These are phyloP conservation scores for Fusarium pseudoanthophilum DNA, from an alignment of 2,329 filamentous ascomycete species.

Conservation along the genomic window DNA sequence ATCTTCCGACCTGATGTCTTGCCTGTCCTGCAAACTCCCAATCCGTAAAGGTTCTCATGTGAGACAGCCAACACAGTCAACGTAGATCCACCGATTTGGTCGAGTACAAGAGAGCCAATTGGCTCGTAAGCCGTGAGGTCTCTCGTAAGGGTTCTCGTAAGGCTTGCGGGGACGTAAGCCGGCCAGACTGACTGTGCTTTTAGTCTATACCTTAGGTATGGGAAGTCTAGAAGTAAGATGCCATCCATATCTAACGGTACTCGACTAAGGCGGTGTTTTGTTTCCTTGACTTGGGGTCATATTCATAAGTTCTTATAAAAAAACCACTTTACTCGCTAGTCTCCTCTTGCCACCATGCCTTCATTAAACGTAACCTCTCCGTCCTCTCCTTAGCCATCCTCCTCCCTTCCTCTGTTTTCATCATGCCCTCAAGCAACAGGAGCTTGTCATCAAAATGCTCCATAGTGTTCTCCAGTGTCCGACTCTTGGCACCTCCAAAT, in stretches of 20 bases:
- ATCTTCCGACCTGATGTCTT: constrained; percentile 22
- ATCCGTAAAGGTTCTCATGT: constrained; percentile 37
- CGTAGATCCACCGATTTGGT: constrained; percentile 12
- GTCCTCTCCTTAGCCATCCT: constrained; percentile 65
- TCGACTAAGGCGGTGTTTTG: neutral
- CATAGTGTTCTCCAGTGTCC: constrained; percentile 72
- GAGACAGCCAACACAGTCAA: constrained; percentile 16
- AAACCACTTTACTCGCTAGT: constrained; percentile 29
- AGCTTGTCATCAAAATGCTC: constrained; percentile 83
- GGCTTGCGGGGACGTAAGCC: constrained; percentile 8
- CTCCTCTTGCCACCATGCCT: constrained; percentile 70
- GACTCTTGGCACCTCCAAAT: constrained; percentile 74
- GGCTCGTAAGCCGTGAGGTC: constrained; percentile 8
- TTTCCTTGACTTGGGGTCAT: neutral
- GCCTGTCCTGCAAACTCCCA: constrained; percentile 1
- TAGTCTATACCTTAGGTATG: neutral
- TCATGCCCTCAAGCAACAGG: constrained; percentile 70
- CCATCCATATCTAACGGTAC: neutral
- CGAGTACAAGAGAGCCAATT: constrained; percentile 13
- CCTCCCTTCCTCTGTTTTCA: constrained; percentile 70
- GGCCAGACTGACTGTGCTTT: constrained; percentile 24
- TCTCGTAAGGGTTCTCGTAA: neutral
- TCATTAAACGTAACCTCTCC: constrained; percentile 62
- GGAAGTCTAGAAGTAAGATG: neutral
- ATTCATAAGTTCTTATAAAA: neutral